Base-by-base conservation (phyloP, 495 filamentous ascomycete species). In the Pseudomonodictys pantanalensis region DNA sequence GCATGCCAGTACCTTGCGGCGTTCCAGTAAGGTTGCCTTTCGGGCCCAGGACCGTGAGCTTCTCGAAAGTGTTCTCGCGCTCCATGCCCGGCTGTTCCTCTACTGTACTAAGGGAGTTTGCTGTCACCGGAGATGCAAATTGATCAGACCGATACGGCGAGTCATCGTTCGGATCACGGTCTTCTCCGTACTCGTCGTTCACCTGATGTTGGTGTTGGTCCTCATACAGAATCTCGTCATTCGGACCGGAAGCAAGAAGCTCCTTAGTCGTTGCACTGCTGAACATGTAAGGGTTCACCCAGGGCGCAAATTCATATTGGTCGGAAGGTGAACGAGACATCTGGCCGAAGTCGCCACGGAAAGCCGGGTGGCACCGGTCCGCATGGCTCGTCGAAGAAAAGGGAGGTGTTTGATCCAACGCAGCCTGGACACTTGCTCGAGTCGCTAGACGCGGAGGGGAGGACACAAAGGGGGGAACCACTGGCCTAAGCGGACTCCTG, bases 21-120 rank as follows among this genome's bases (percentile, higher is more conserved):
- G 71, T 71, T 1, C 69, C 71, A 32, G 70, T 74, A 9, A 73
- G 24, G 46, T 73, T 72, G 2, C 52, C 63, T 30, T 65, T 75
- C 0, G 60, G 58, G 5, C 71, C 71, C 15, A 66, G 38, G 15
- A 59, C 18, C 0, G 69, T 58, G 2, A 70, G 47, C 60, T 72
- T 69, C 18, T 65, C 41, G 47, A 74, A 74, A n/a, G 67, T 65
- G 48, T 62, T 60, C 9, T 64, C 65, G 1, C 67, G 67, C 22
- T 47, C 54, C n/a, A 49, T n/a, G 28, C 10, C 2, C 12, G 24
- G 22, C 47, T 52, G 30, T 38, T 60, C n/a, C n/a, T n/a, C n/a
- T n/a, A n/a, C n/a, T n/a, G n/a, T n/a, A n/a, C n/a, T n/a, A n/a
- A n/a, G n/a, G n/a, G n/a, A n/a, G n/a, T n/a, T n/a, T n/a, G n/a